Percentiles rank a stretch among this genome's conserved stretches.
Evolutionary conservation across 306 rosid species (phyloP).

Genomic region (Cajanus cajan): DNA sequence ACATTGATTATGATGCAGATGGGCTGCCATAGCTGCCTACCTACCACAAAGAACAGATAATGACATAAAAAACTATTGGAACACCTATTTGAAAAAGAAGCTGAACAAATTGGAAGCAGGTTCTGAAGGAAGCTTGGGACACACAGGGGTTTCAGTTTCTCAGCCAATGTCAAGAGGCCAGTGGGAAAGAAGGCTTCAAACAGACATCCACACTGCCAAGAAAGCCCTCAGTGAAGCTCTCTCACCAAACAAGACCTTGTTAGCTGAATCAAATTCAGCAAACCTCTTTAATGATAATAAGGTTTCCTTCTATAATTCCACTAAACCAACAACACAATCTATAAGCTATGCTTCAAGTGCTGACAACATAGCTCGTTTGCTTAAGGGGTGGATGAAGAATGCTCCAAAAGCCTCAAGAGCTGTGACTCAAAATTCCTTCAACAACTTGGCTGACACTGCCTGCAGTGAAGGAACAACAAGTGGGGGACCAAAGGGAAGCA

Average conservation of each 20-base stretch:
- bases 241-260: constrained; percentile 46
- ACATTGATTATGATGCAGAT: constrained; percentile 52
- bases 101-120: constrained; percentile 54
- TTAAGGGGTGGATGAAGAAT: constrained; percentile 71
- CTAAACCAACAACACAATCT: constrained; percentile 31
- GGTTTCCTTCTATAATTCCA: neutral
- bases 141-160: constrained; percentile 37
- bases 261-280: constrained; percentile 27
- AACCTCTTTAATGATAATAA: constrained; percentile 21
- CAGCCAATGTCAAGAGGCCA: constrained; percentile 72
- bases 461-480: constrained; percentile 56
- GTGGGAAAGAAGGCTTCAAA: constrained; percentile 97
- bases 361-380: constrained; percentile 72
- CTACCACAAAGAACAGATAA: constrained; percentile 97
- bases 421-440: constrained; percentile 29
- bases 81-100: constrained; percentile 86
- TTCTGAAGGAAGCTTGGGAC: constrained; percentile 15
- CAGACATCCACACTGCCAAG: constrained; percentile 75
- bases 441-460: constrained; percentile 42
- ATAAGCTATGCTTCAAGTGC: constrained; percentile 66
- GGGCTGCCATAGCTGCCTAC: constrained; percentile 99
- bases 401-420: constrained; percentile 43
- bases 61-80: constrained; percentile 95
- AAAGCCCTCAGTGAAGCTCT: constrained; percentile 81
- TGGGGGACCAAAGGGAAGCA: constrained; percentile 15